phyloP scores from a whole-genome alignment of 2,329 filamentous ascomycete genomes.

The Didymella glomerata region DNA sequence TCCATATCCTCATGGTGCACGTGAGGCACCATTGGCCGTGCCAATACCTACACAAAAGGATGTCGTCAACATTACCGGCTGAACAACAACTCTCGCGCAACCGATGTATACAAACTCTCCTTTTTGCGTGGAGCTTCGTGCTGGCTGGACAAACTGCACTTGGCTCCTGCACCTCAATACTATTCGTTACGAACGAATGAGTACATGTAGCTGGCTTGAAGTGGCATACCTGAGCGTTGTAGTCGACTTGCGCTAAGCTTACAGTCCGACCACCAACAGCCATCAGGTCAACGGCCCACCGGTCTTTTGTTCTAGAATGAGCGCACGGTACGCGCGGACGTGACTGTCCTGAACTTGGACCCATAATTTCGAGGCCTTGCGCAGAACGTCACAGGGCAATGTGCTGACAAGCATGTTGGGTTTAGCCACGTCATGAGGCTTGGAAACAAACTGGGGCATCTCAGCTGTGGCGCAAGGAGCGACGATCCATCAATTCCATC shows the following conservation, averaged over 20 bases:
- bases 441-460: constrained; percentile 23
- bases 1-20: neutral
- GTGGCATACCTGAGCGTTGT: neutral
- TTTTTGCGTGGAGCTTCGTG: neutral
- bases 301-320: constrained; percentile 3
- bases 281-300: neutral
- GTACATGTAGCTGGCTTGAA: neutral
- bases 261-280: neutral
- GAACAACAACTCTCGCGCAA: neutral
- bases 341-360: neutral
- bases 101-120: neutral
- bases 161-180: neutral
- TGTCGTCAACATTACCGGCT: neutral
- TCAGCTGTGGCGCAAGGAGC: constrained; percentile 21
- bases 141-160: neutral
- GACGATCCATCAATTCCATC: constrained; percentile 12
- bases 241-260: neutral
- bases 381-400: constrained; percentile 24
- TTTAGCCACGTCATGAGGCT: constrained; percentile 34
- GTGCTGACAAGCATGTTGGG: constrained; percentile 23
- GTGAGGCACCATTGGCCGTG: neutral
- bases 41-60: neutral
- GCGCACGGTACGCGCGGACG: neutral
- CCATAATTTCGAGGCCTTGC: constrained; percentile 6
- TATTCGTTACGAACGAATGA: neutral